Evolutionary conservation across 208 protist species (phyloP).

Genomic region (Trypanosoma scelopori): DNA sequence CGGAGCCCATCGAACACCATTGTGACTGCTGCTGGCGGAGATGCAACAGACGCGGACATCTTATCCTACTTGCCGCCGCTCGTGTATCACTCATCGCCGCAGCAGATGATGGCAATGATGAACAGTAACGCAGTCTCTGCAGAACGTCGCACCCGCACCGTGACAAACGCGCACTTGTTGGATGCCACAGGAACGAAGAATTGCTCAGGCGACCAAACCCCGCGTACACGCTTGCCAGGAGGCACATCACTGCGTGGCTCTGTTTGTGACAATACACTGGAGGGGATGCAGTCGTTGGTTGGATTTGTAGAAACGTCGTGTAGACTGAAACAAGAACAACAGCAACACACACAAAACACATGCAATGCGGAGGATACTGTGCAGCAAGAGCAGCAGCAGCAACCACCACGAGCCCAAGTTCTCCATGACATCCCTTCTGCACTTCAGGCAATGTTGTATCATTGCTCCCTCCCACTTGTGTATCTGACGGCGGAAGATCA

Average conservation of each 20-base stretch:
- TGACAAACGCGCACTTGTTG: background rate
- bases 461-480: conserved; percentile 44
- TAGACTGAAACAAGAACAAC: conserved; percentile 2
- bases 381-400: background rate
- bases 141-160: background rate
- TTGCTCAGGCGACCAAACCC: background rate
- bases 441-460: conserved; percentile 37
- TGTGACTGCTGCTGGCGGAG: background rate
- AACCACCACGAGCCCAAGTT: background rate
- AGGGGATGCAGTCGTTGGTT: background rate
- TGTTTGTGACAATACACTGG: background rate
- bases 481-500: conserved; percentile 46
- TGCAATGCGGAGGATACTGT: background rate
- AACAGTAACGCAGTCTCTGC: background rate
- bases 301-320: background rate
- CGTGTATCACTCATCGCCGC: conserved; percentile 13
- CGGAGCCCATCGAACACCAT: background rate
- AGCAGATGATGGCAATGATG: no score
- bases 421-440: conserved; percentile 34
- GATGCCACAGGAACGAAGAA: background rate
- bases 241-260: background rate
- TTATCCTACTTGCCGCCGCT: conserved; percentile 34
- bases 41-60: background rate
- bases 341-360: background rate
- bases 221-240: background rate